phyloP scores from a whole-genome alignment of 805 yeast genomes.

The Metschnikowia similis region DNA sequence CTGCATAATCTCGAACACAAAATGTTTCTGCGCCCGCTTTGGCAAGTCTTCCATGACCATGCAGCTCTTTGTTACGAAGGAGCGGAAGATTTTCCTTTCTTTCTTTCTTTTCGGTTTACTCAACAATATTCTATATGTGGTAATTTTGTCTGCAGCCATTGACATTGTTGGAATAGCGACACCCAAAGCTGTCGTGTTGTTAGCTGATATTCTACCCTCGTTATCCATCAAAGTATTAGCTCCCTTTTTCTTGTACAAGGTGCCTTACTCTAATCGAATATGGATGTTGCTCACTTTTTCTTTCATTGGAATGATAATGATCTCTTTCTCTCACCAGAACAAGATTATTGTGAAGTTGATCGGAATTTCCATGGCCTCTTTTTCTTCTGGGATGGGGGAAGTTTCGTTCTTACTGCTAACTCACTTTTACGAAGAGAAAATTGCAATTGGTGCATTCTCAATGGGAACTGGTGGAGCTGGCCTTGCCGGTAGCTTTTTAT shows the following conservation, averaged over 20 bases:
- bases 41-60: not conserved
- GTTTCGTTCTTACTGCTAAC: constrained; percentile 83
- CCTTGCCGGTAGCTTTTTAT: constrained; percentile 70
- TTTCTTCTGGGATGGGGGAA: constrained; percentile 89
- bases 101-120: constrained; percentile 84
- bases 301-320: constrained; percentile 66
- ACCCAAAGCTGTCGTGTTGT: constrained; percentile 80
- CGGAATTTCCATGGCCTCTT: constrained; percentile 77
- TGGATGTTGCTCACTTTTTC: constrained; percentile 54
- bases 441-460: constrained; percentile 81
- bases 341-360: constrained; percentile 41
- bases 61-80: constrained; percentile 3
- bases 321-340: constrained; percentile 40
- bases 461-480: constrained; percentile 98
- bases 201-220: constrained; percentile 86
- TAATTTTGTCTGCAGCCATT: constrained; percentile 85
- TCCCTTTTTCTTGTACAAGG: constrained; percentile 70
- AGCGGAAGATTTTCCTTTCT: constrained; percentile 41
- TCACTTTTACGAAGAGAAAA: constrained; percentile 56
- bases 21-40: constrained; percentile 1
- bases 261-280: constrained; percentile 59
- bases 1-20: not conserved
- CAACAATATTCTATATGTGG: constrained; percentile 87
- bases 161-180: constrained; percentile 80
- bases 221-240: constrained; percentile 65